Evolutionary conservation across 768 basidiomycete species (phyloP).

Genomic region (Pisolithus tinctorius): DNA sequence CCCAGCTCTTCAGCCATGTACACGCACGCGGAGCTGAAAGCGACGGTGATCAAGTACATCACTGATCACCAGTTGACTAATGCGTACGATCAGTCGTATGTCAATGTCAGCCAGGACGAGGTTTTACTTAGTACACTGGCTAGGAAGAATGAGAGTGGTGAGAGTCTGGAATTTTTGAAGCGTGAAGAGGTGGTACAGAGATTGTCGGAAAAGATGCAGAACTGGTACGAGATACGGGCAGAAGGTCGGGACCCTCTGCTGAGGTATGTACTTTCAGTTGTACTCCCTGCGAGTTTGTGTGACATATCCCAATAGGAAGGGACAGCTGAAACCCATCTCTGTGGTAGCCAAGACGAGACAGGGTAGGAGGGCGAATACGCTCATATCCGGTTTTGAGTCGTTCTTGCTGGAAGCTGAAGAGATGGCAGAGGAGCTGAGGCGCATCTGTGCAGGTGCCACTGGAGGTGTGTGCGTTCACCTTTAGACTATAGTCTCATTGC

Average conservation of each 20-base stretch:
- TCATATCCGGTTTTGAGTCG: constrained; percentile 75
- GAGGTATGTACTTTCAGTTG: constrained; percentile 41
- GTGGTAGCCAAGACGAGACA: constrained; percentile 69
- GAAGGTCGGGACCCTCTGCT: constrained; percentile 49
- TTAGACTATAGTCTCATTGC: neutral
- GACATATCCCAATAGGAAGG: constrained; percentile 52
- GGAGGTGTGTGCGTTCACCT: constrained; percentile 42
- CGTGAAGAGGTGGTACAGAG: constrained; percentile 55
- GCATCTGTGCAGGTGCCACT: constrained; percentile 72
- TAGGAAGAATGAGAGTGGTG: constrained; percentile 25
- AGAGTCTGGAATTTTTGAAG: constrained; percentile 48
- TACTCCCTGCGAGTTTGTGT: neutral
- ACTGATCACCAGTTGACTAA: constrained; percentile 56
- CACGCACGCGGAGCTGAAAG: constrained; percentile 48
- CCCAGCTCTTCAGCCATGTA: constrained; percentile 49
- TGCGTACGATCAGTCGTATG: constrained; percentile 54
- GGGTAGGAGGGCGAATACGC: constrained; percentile 69
- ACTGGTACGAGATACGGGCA: constrained; percentile 59
- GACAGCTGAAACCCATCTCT: constrained; percentile 60
- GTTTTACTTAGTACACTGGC: constrained; percentile 32
- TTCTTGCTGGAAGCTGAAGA: constrained; percentile 64
- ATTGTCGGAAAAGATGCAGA: constrained; percentile 63
- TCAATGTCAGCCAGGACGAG: constrained; percentile 53
- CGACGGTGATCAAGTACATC: constrained; percentile 59
- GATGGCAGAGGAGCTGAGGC: constrained; percentile 73